Percentiles rank a stretch among this genome's conserved stretches.
These are phyloP conservation scores for Carex pumila DNA, from an alignment of 176 grass and related monocot genomes.

Conservation along the genomic window DNA sequence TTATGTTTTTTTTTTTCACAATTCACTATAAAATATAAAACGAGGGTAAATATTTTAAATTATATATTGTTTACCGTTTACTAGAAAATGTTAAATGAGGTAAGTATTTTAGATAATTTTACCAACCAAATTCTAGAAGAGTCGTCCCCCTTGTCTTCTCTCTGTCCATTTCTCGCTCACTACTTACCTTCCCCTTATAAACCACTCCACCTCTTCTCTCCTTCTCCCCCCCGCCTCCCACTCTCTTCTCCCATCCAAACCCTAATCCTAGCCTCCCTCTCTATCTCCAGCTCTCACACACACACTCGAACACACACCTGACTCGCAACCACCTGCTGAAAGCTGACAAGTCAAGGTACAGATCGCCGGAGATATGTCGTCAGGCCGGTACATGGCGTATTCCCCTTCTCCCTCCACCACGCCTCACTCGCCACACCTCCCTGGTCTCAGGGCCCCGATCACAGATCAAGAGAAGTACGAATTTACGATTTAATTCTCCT, in stretches of 20 bases:
- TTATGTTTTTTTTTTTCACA: neutral
- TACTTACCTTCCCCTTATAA: conserved; percentile 23
- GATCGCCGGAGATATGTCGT: conserved; percentile 45
- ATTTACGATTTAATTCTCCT: neutral
- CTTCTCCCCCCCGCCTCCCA: conserved; percentile 3
- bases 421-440: conserved; percentile 77
- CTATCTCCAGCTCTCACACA: neutral
- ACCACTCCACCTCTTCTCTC: conserved; percentile 4
- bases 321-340: neutral
- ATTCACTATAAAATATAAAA: neutral
- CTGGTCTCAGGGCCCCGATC: conserved; percentile 52
- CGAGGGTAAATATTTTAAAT: no score
- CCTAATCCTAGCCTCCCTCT: conserved; percentile 14
- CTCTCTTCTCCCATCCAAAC: conserved; percentile 11
- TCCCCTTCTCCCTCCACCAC: conserved; percentile 88
- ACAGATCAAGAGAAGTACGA: conserved; percentile 82
- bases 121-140: neutral
- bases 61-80: no score
- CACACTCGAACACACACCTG: neutral
- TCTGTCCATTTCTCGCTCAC: neutral
- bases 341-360: neutral
- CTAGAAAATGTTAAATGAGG: no score
- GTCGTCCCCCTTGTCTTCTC: neutral
- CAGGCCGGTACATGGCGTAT: conserved; percentile 93
- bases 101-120: neutral